Evolutionary conservation across 495 filamentous ascomycete species (phyloP), one percentile per base, ranked within the genome.

Genomic region (Penicillium ucsense): DNA sequence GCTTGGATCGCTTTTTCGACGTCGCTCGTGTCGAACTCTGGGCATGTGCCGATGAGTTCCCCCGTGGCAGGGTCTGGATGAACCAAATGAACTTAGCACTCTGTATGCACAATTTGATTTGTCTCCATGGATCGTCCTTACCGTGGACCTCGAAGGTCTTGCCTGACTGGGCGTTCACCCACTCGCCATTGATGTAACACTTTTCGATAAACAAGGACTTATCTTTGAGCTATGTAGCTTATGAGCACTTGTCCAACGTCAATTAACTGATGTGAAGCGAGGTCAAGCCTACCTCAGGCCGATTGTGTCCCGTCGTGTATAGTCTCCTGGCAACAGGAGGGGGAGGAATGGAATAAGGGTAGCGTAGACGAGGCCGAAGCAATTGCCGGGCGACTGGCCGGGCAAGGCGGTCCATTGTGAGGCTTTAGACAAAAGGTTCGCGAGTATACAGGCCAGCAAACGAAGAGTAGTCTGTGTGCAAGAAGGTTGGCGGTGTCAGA

Each of bases 121-220:
- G 32, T 6, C 10, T 1, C 10, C 35, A 4, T 32, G n/a, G 5
- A 31, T 12, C 1, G 10, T 41, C 31, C 48, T 40, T 72, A 85
- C 84, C 85, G 51, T 79, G 70, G 32, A 90, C 84, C 45, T 88
- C 77, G 56, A 95, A 95, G 20, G 85, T 90, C 64, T 88, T 79
- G 39, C 83, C 83, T 2, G 85, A 88, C 52, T 77, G 71, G 35
- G 87, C 81, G 45, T 71, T 74, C 41, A 92, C 74, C 83, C 86
- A 95, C 70, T 89, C 79, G 55, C 87, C 87, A 65, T 94, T 88
- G 53, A 95, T 81, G 58, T 89, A 95, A 51, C 77, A 81, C 52
- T 88, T 85, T 49, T 85, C 69, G 62, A 88, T 89, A 57, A 94
- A 80, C 28, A 95, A 78, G 4, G 86, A 87, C 30, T 78, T 76